Base-by-base conservation (phyloP, 345 rosid species). In the thale cress (Arabidopsis thaliana) region DNA sequence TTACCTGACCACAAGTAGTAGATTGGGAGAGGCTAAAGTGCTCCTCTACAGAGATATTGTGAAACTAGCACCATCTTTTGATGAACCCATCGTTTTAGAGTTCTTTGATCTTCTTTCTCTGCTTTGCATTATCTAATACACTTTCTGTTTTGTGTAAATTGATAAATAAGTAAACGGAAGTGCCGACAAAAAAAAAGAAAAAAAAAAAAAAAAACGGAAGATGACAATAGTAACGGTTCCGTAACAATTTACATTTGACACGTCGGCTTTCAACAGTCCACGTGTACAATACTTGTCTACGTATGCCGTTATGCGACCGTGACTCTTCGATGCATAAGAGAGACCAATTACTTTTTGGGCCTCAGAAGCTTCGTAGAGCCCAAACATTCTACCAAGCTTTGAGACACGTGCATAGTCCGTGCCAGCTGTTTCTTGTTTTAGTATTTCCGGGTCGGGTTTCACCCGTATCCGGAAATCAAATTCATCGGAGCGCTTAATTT, bases 21-120 rank as follows among this genome's bases (percentile, higher is more conserved):
- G 74, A 51, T 10, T 42, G 79, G 8, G 79, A 68, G 64, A 75
- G 40, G 6, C 64, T 76, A n/a, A 52, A 36, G 58, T 69, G 75
- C 28, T 76, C 70, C 28, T 69, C 74, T 11, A 61, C 44, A 24
- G 50, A 76, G 7, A 61, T 11, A 34, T 40, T 59, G 73, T 49
- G 38, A 40, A 7, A 38, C 11, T 46, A 46, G 4, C 49, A 34
- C 8, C 51, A 69, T 69, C 58, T 8, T 68, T 69, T 11, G 48
- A 2, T 51, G 74, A 44, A 50, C 32, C 22, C 79, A 75, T 75
- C 38, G 7, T 45, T 46, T 16, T 11, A 7, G 7, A 44, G 9
- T 46, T 72, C 3, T n/a, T 5, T 60, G 22, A 24, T 36, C 16
- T 34, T 61, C 11, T 7, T 41, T 24, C 24, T 38, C 16, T 42